Evolutionary conservation across 2,329 filamentous ascomycete species (phyloP), one percentile per base, ranked within the genome.

Genomic region (Arachnopeziza araneosa): DNA sequence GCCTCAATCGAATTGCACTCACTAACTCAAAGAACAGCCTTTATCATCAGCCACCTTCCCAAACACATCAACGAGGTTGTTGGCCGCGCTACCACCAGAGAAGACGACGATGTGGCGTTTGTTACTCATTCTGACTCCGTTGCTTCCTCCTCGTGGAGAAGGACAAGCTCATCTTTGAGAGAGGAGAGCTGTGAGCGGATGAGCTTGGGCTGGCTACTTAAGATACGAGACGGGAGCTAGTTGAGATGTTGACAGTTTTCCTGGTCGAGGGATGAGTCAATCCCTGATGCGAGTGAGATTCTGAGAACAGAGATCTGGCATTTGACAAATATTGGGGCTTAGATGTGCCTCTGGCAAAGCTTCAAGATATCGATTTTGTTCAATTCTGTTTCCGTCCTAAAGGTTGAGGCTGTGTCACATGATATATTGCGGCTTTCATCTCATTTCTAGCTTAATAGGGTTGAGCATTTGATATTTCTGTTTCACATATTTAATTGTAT

Each of bases 71-170:
- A 97, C 93, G 5, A 97, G 83, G 69, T 83, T 96, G 72, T 97
- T 98, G 6, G 93, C 92, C n/a, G 93, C 93, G 67, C 91, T 96
- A 57, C 93, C 93, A 49, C 92, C 92, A 0, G 92, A 96, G 74
- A 97, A 95, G 55, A 96, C 88, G 23, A 93, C 90, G 60, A 96
- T 68, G 56, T 69, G 63, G 50, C 60, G 60, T 59, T 62, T 62
- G 53, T 54, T 67, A 61, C 63, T 62, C 30, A 58, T 64, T n/a
- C 21, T n/a, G 3, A 22, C 21, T 22, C 50, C 9, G 22, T 23
- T 52, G 50, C 4, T 9, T 24, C 50, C 36, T 5, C 17, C 36
- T 44, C 6, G 17, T 14, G 36, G 36, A 19, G 17, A 14, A 44
- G 4, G 12, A 44, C 30, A 12, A 19, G 36, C 17, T 44, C 36